Base-by-base conservation (phyloP, 2,329 filamentous ascomycete species). In the Trematosphaeria pertusa region DNA sequence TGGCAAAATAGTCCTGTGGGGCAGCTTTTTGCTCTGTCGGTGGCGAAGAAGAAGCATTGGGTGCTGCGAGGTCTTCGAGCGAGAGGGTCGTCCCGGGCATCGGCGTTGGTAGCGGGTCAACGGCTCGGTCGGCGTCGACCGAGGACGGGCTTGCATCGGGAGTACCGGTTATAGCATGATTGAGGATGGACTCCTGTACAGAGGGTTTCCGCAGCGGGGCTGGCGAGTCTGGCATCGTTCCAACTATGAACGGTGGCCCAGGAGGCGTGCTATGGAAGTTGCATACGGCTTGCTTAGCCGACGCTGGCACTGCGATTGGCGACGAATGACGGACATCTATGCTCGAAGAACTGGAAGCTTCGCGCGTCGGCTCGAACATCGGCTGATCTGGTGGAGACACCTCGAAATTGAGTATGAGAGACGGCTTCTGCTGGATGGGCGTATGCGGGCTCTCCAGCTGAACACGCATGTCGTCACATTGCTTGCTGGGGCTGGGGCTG, bases 151-250 rank as follows among this genome's bases (percentile, higher is more conserved):
- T 50, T n/a, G 24, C 32, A 20, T 34, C 24, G 19, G 46, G 44
- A 30, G 24, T 34, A 20, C n/a, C 32, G 7, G 20, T 43, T 4
- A 20, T 38, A 39, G 38, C 8, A 19, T 42, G 34, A 33, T 18
- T 43, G 21, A 48, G 17, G 18, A 48, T 52, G 24, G 48, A 22
- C 21, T 67, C 59, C 20, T 49, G 41, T 4, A 61, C 52, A 14
- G 61, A 58, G 1, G 50, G 43, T 11, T 42, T 56, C 34, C 58
- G 60, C n/a, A 70, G 38, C 7, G 63, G 67, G 22, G 58, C 62
- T 30, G 67, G 66, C 3, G 64, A 59, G 19, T 50, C 48, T 14
- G 64, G 63, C 21, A 69, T 20, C 8, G 63, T 65, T 14, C 63
- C 65, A n/a, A 48, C 40, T 11, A 48, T 52, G 33, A 69, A 50